phyloP scores from a whole-genome alignment of 2,329 filamentous ascomycete genomes.

The Exophiala calicioides region DNA sequence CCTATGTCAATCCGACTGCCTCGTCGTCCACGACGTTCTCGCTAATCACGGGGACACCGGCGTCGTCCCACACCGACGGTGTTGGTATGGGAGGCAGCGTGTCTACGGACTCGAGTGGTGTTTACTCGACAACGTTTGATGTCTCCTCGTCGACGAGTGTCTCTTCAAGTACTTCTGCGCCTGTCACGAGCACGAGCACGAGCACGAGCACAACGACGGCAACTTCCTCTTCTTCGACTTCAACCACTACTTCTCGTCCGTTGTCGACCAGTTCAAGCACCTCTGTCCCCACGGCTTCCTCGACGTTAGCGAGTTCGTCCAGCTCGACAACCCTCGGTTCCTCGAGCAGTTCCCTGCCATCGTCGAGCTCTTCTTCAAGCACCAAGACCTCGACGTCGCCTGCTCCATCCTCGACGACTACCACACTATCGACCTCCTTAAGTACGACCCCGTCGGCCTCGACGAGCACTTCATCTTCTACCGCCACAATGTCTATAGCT shows the following conservation, averaged over 20 bases:
- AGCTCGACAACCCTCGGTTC: no score
- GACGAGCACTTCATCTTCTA: background rate
- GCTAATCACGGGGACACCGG: constrained; percentile 15
- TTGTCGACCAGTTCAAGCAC: background rate
- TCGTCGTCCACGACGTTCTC: constrained; percentile 14
- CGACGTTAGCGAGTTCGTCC: background rate
- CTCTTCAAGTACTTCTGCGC: background rate
- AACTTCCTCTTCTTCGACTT: background rate
- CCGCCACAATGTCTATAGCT: background rate
- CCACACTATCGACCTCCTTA: no score
- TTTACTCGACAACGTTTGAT: background rate
- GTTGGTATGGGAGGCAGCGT: constrained; percentile 11
- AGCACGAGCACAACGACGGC: background rate
- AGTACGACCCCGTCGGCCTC: no score
- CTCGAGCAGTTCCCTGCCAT: background rate
- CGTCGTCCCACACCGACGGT: constrained; percentile 15
- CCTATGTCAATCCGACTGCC: constrained; percentile 13
- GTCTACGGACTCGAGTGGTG: constrained; percentile 8
- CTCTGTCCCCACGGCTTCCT: background rate
- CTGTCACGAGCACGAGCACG: background rate
- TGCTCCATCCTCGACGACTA: background rate
- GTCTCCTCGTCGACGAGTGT: background rate
- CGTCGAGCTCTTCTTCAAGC: background rate
- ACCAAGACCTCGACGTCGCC: background rate
- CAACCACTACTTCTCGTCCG: no score